phyloP scores from a whole-genome alignment of 768 basidiomycete genomes.

The Pisolithus orientalis region DNA sequence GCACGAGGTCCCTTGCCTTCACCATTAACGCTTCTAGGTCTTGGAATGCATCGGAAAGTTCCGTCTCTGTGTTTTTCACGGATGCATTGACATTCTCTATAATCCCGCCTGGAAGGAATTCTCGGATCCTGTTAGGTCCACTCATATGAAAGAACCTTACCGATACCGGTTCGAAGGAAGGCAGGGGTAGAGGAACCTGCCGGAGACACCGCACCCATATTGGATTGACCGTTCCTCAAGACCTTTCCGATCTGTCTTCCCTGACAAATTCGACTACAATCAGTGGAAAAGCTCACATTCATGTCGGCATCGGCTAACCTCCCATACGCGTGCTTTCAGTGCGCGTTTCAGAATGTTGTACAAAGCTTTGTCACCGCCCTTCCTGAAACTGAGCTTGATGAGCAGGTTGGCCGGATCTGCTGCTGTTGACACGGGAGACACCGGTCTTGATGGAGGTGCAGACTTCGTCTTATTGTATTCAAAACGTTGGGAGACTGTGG shows the following conservation, averaged over 20 bases:
- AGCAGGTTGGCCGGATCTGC: constrained; percentile 34
- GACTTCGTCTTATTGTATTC: constrained; percentile 40
- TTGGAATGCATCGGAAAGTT: constrained; percentile 70
- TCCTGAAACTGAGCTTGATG: constrained; percentile 85
- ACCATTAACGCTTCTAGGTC: constrained; percentile 90
- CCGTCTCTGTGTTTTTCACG: constrained; percentile 53
- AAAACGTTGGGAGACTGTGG: constrained; percentile 18
- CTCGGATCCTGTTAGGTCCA: constrained; percentile 4
- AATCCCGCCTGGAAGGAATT: constrained; percentile 61
- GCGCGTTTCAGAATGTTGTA: constrained; percentile 72
- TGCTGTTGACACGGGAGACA: constrained; percentile 36
- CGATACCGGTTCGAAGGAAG: constrained; percentile 23
- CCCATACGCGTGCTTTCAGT: constrained; percentile 71
- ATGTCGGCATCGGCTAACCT: constrained; percentile 33
- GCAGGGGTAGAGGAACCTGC: constrained; percentile 11
- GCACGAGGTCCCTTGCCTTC: constrained; percentile 90
- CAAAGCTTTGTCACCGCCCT: constrained; percentile 80
- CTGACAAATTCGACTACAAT: constrained; percentile 10
- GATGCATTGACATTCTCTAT: constrained; percentile 67
- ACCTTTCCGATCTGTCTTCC: constrained; percentile 25
- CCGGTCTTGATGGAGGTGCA: constrained; percentile 59
- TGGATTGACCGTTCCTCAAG: constrained; percentile 15
- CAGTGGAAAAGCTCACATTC: background rate
- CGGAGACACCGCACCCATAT: constrained; percentile 13
- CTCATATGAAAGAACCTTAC: constrained; percentile 7